phyloP scores from a whole-genome alignment of 345 rosid genomes.

The Eucalyptus decipiens region DNA sequence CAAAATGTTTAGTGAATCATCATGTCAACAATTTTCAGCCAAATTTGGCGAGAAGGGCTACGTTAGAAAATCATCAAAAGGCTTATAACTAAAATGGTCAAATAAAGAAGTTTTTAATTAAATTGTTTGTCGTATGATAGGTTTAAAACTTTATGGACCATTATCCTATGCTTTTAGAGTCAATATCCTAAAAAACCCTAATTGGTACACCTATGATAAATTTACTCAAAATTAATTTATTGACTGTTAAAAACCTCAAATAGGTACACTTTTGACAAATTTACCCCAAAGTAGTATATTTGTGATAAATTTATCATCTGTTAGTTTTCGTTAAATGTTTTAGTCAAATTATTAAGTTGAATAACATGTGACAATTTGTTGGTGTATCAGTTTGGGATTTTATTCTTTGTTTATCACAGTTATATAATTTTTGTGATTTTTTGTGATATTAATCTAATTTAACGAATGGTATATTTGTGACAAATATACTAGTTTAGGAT shows the following conservation, averaged over 20 bases:
- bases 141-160: too few species aligned
- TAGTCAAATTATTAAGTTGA: too few species aligned
- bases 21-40: too few species aligned
- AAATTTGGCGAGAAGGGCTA: background rate
- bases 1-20: too few species aligned
- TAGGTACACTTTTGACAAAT: accelerated
- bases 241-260: accelerated
- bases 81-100: background rate
- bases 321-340: too few species aligned
- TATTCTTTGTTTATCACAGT: accelerated
- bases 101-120: background rate
- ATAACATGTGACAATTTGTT: accelerated
- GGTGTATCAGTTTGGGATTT: accelerated
- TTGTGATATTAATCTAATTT: too few species aligned
- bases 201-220: accelerated
- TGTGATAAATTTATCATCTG: accelerated
- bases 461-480: accelerated
- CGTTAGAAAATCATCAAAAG: background rate
- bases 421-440: too few species aligned
- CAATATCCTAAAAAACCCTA: accelerated
- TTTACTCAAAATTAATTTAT: accelerated
- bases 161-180: too few species aligned
- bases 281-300: accelerated
- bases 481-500: accelerated
- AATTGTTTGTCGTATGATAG: background rate